A percentile compares a stretch with the other conserved stretches of the same genome.
These are phyloP conservation scores for Tetrahymena thermophila DNA, from an alignment of 73 alveolate species.

Conservation along the genomic window DNA sequence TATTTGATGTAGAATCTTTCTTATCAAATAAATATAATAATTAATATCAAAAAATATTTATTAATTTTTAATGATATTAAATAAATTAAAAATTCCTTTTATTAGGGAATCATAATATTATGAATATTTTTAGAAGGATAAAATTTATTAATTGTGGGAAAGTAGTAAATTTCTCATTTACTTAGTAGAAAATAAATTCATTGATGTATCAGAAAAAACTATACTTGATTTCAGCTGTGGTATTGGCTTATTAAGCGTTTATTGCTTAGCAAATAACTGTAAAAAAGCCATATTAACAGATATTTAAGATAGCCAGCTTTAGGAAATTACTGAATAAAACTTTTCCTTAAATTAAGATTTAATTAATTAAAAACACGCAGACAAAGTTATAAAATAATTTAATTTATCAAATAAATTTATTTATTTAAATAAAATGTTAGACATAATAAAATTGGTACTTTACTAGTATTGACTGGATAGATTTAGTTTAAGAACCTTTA, in stretches of 20 bases:
- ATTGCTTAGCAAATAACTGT: not conserved
- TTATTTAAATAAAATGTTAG: not conserved
- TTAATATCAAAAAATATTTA: not conserved
- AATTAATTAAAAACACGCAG: not conserved
- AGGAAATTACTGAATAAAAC: not conserved
- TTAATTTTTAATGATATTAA: not conserved
- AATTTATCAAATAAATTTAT: not conserved
- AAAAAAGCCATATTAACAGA: not conserved
- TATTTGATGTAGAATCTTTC: not conserved
- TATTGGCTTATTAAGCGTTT: not conserved
- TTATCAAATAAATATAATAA: not conserved
- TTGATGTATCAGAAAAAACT: not conserved
- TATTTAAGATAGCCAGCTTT: not conserved
- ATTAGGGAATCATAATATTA: not conserved
- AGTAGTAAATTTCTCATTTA: not conserved
- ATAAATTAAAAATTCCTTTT: not conserved
- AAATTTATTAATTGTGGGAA: not conserved
- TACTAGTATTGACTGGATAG: not conserved
- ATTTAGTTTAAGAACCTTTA: not conserved
- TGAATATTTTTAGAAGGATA: not conserved
- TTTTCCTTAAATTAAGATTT: not conserved
- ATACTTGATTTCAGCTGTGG: not conserved
- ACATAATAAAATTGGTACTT: not conserved
- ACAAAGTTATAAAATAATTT: not conserved
- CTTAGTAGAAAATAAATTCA: not conserved